Base-by-base conservation (phyloP, 768 basidiomycete genomes). In the Russula compacta region DNA sequence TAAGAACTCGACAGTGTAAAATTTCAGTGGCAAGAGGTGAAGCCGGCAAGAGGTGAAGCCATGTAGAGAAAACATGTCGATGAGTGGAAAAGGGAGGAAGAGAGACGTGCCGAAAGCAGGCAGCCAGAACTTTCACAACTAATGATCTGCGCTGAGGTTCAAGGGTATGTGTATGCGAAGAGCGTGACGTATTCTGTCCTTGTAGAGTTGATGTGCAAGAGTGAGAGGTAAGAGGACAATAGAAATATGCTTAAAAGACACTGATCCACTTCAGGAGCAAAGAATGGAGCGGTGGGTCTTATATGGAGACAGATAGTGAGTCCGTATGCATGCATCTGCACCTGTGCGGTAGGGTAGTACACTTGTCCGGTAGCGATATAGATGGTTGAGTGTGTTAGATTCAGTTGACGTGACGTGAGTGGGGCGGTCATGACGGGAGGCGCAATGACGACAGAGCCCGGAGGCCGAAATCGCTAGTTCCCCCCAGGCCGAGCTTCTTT, bases 401-500 rank as follows among this genome's bases (percentile, higher is more conserved):
- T 61, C 46, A 15, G 38, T 53, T 48, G 51, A 62, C 33, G n/a
- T 53, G 61, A 43, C 48, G 32, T 44, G 33, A 39, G 29, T 19
- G 42, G 33, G 35, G 36, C 14, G 36, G 36, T 43, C 42, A 44
- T 44, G 12, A 14, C 12, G 14, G 4, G 35, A 29, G 48, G 19
- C 12, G 32, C 29, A 33, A 60, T 12, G 19, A 43, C 39, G 47
- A 50, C 33, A 47, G 21, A 57, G 5, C 38, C 9, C 11, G 11
- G n/a, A 36, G 35, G 24, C 21, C 2, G 44, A 40, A n/a, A 24
- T 35, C 47, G 29, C 59, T 49, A 3, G 39, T 36, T 17, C 63
- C 64, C 44, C 53, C 53, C 21, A 80, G 77, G 1, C 69, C 74
- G 19, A 78, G 64, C 71, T 82, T 84, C 74, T 84, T 88, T 68